Evolutionary conservation across 371 early-diverging fungal species (phyloP).

Genomic region (Homolaphlyctis polyrhiza): DNA sequence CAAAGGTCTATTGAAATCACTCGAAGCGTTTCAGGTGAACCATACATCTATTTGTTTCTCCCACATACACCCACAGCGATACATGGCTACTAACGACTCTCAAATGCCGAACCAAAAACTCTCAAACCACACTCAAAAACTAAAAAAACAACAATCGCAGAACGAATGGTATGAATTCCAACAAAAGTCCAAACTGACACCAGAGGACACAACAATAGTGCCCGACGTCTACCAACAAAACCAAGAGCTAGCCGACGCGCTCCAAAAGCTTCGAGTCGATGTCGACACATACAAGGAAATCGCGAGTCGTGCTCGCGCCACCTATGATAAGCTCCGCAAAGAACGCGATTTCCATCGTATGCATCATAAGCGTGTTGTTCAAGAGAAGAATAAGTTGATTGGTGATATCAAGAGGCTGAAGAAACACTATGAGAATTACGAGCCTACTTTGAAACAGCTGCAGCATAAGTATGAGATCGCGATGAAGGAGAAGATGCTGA

Average conservation of each 20-base stretch:
- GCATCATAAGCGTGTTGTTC: constrained; percentile 53
- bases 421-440: constrained; percentile 40
- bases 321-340: constrained; percentile 46
- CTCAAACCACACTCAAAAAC: not conserved
- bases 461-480: constrained; percentile 40
- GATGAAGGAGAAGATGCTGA: constrained; percentile 53
- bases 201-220: constrained; percentile 37
- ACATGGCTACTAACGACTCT: not conserved
- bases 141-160: constrained; percentile 8
- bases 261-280: constrained; percentile 39
- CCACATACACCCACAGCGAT: not conserved
- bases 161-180: constrained; percentile 53
- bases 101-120: not conserved
- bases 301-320: constrained; percentile 45
- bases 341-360: constrained; percentile 52
- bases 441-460: constrained; percentile 32
- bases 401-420: constrained; percentile 43
- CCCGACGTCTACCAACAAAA: constrained; percentile 46
- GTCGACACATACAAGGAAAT: constrained; percentile 44
- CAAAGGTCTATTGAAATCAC: constrained; percentile 39
- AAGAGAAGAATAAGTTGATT: constrained; percentile 43
- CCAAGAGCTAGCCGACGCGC: constrained; percentile 38
- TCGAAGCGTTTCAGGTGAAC: constrained; percentile 51
- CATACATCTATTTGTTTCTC: not conserved
- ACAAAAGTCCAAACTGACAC: constrained; percentile 29